Evolutionary conservation across 1,139 yeast genomes (phyloP).

Genomic region (Kodamaea alishanica): DNA sequence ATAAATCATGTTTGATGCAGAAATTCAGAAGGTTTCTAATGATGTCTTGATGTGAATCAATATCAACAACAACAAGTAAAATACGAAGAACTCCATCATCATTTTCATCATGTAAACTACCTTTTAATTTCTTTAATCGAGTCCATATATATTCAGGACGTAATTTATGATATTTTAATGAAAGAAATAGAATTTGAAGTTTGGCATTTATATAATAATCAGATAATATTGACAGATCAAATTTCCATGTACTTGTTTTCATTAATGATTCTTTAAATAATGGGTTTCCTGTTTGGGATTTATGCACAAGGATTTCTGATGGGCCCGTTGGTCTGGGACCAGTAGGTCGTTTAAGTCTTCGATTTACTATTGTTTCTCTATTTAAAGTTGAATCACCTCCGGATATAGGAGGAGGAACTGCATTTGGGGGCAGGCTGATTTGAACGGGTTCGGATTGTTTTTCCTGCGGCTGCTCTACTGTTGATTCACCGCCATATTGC

Average conservation of each 20-base stretch:
- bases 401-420: background rate
- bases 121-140: conserved; percentile 53
- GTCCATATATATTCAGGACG: conserved; percentile 84
- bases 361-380: background rate
- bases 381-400: too few species aligned
- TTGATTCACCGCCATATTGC: conserved; percentile 18
- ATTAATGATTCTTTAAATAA: conserved; percentile 35
- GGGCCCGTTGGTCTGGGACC: conserved; percentile 16
- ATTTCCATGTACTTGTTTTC: conserved; percentile 38
- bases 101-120: conserved; percentile 19
- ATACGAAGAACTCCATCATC: conserved; percentile 54
- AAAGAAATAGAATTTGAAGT: conserved; percentile 67
- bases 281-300: conserved; percentile 44
- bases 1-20: conserved; percentile 66
- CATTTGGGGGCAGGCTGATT: background rate
- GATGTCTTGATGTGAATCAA: conserved; percentile 68
- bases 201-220: conserved; percentile 68
- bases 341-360: conserved; percentile 1
- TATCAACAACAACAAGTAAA: conserved; percentile 71
- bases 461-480: background rate
- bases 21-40: conserved; percentile 66
- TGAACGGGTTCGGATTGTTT: too few species aligned
- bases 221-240: conserved; percentile 35
- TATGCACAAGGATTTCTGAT: conserved; percentile 28
- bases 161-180: conserved; percentile 77